These are phyloP conservation scores for Starmera dryadoides DNA, from an alignment of 805 yeast species.

Conservation along the genomic window DNA sequence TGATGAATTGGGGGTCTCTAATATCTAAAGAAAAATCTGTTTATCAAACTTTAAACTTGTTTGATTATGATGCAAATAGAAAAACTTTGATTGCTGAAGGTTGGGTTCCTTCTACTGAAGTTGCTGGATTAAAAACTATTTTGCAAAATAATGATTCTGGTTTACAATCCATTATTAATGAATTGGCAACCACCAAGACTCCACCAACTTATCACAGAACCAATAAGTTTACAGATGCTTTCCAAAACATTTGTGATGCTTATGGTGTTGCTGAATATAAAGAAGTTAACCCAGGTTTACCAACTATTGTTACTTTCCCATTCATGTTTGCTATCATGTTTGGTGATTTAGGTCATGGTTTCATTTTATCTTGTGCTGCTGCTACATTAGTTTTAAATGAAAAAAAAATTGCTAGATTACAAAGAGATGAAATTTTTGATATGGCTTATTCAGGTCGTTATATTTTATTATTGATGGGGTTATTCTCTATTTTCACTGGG, in stretches of 20 bases:
- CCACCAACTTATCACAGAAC: constrained; percentile 95
- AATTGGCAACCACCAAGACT: constrained; percentile 56
- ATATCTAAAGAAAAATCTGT: constrained; percentile 79
- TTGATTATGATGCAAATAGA: constrained; percentile 73
- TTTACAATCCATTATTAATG: constrained; percentile 46
- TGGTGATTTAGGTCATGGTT: constrained; percentile 97
- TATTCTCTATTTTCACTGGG: constrained; percentile 94
- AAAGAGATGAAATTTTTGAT: constrained; percentile 89
- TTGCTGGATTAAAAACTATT: constrained; percentile 53
- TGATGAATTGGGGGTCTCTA: constrained; percentile 63
- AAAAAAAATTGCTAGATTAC: constrained; percentile 54
- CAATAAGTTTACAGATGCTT: constrained; percentile 88
- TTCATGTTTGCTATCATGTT: constrained; percentile 99
- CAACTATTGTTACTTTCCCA: constrained; percentile 93
- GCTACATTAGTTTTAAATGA: constrained; percentile 67
- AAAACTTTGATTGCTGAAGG: constrained; percentile 85
- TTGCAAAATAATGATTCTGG: constrained; percentile 71
- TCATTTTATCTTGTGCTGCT: constrained; percentile 72
- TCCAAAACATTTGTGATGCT: constrained; percentile 90
- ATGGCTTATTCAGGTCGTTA: constrained; percentile 95
- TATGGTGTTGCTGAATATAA: constrained; percentile 91
- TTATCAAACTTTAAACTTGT: constrained; percentile 73
- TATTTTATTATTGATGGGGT: constrained; percentile 85
- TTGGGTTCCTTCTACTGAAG: constrained; percentile 85
- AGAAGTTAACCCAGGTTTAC: constrained; percentile 93